Percentiles rank a stretch among this genome's conserved stretches.
These are phyloP conservation scores for Cladosporium sp. DNA, from an alignment of 2,329 filamentous ascomycete genomes.

Conservation along the genomic window DNA sequence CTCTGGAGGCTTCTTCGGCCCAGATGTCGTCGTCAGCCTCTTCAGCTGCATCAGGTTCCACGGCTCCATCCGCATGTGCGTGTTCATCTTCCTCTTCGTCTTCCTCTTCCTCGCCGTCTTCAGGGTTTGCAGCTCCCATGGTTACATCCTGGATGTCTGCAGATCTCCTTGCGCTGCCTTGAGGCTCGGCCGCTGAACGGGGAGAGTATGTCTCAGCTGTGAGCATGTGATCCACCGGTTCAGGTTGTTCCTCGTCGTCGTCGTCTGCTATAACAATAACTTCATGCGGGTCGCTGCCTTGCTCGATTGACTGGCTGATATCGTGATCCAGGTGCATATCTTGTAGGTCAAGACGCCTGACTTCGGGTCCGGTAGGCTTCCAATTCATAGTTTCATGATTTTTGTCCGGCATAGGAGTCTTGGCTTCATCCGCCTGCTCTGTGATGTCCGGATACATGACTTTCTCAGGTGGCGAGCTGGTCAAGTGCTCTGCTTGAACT, in stretches of 20 bases:
- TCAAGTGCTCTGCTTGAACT: slow-evolving; percentile 28
- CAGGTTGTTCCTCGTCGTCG: not conserved
- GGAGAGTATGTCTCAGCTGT: not conserved
- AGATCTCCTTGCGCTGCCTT: not conserved
- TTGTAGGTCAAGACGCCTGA: not conserved
- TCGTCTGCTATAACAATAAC: slow-evolving; percentile 15
- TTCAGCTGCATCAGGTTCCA: slow-evolving; percentile 9
- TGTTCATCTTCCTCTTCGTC: not conserved
- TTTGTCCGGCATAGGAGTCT: not conserved
- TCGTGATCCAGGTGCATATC: not conserved
- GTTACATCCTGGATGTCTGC: not conserved
- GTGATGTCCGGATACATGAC: slow-evolving; percentile 28
- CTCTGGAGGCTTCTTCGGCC: slow-evolving; percentile 51
- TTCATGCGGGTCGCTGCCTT: not conserved
- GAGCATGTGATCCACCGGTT: not conserved
- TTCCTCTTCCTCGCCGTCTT: not conserved
- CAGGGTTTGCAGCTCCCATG: not conserved
- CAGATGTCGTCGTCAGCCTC: slow-evolving; percentile 44
- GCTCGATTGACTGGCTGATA: slow-evolving; percentile 5
- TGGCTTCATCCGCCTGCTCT: slow-evolving; percentile 15
- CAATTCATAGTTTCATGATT: slow-evolving; percentile 33
- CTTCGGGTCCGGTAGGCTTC: slow-evolving; percentile 25
- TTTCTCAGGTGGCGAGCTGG: slow-evolving; percentile 36
- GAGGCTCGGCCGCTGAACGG: not conserved
- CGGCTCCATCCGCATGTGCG: not conserved